phyloP scores from a whole-genome alignment of 352 stramenopile species.

The Pythium sp. region DNA sequence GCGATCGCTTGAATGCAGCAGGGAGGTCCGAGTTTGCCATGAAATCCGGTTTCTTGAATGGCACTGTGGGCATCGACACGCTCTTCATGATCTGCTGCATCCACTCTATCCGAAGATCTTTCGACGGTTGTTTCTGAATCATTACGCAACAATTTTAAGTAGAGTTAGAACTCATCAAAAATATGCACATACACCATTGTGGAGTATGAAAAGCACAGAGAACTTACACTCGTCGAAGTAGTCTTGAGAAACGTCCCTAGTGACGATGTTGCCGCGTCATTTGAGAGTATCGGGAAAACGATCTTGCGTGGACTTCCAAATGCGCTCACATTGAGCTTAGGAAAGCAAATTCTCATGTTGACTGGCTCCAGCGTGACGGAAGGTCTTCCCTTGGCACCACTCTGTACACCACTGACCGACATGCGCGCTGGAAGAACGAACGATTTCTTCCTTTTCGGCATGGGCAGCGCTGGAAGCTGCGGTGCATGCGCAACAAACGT shows the following conservation, averaged over 20 bases:
- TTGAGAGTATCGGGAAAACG: slow-evolving; percentile 26
- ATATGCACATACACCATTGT: too few species aligned
- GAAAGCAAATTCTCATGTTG: slow-evolving; percentile 27
- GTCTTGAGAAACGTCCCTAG: slow-evolving; percentile 25
- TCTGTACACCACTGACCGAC: background rate
- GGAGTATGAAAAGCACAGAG: too few species aligned
- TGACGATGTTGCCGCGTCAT: slow-evolving; percentile 28
- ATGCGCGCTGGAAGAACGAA: slow-evolving; percentile 10
- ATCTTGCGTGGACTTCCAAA: slow-evolving; percentile 31
- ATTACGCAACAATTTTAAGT: background rate
- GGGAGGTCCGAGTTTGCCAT: background rate
- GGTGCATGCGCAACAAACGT: slow-evolving; percentile 40
- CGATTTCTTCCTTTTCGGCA: slow-evolving; percentile 11
- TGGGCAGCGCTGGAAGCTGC: slow-evolving; percentile 12
- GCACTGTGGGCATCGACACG: slow-evolving; percentile 13
- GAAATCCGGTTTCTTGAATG: slow-evolving; percentile 22
- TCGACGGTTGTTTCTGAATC: slow-evolving; percentile 5
- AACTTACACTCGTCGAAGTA: background rate
- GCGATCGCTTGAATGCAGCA: slow-evolving; percentile 35
- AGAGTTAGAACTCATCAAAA: too few species aligned
- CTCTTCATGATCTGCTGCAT: slow-evolving; percentile 31
- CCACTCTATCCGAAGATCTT: slow-evolving; percentile 23
- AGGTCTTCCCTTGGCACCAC: background rate
- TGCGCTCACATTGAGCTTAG: slow-evolving; percentile 20
- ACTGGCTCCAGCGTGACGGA: slow-evolving; percentile 13